Conservation (phyloP, 306 rosid species). For the Canavalia gladiata region DNA sequence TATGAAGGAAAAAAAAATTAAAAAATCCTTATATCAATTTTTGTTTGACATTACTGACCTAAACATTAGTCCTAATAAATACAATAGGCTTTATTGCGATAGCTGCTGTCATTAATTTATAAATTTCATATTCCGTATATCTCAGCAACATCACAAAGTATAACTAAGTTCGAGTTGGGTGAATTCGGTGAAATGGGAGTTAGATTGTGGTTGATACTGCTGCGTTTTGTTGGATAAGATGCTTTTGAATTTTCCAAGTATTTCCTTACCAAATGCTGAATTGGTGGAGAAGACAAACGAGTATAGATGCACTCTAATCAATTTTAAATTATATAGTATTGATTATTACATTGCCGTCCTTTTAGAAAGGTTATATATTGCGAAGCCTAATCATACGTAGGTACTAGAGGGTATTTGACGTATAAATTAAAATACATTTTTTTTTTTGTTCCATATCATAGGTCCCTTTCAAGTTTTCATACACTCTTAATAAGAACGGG, state of each 20-base stretch:
- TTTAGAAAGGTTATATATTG: not conserved
- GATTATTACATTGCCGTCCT: not conserved
- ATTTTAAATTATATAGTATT: not conserved
- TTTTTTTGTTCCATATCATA: not conserved
- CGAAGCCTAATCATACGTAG: not conserved
- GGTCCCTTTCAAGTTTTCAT: not conserved
- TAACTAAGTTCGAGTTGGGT: constrained; percentile 4
- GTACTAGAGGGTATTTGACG: not conserved
- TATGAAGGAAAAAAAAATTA: not conserved
- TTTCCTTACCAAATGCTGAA: not conserved
- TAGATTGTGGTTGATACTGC: constrained; percentile 14
- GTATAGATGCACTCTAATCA: not conserved
- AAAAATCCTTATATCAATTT: not conserved
- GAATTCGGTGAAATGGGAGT: constrained; percentile 3
- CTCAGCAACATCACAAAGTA: not conserved
- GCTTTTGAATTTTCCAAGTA: constrained; percentile 1
- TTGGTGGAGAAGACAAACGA: constrained; percentile 3
- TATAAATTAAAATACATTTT: not conserved
- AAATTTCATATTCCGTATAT: constrained; percentile 17
- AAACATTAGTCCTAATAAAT: not conserved
- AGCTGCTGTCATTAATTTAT: not conserved
- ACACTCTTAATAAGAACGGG: not conserved
- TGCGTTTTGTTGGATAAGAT: not conserved
- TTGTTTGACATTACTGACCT: constrained; percentile 18
- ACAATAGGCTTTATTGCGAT: not conserved